A percentile compares a stretch with the other conserved stretches of the same genome.
These are phyloP conservation scores for Trichoderma simmonsii DNA, from an alignment of 2,329 filamentous ascomycete genomes.

Conservation along the genomic window DNA sequence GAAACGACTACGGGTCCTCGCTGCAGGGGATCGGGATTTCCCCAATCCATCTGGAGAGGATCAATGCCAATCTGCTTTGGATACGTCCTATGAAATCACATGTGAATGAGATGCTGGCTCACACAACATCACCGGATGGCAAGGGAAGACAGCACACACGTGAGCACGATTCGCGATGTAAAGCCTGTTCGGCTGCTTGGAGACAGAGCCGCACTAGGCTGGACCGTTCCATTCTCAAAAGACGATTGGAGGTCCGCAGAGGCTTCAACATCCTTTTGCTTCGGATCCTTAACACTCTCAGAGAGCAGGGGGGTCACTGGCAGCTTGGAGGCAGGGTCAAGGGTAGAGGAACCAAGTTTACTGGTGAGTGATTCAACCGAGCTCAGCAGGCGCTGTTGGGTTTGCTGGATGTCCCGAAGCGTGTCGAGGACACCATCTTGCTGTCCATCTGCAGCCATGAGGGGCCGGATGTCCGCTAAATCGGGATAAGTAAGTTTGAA, in stretches of 20 bases:
- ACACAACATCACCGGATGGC: not conserved
- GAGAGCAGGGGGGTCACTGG: not conserved
- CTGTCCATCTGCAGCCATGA: slow-evolving; percentile 27
- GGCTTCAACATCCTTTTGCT: not conserved
- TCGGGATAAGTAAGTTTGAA: not conserved
- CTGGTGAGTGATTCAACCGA: slow-evolving; percentile 40
- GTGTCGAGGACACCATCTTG: slow-evolving; percentile 28
- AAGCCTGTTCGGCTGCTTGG: slow-evolving; percentile 43
- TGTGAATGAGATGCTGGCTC: not conserved
- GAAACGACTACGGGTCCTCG: slow-evolving; percentile 89
- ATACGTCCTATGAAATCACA: slow-evolving; percentile 60
- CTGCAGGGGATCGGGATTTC: slow-evolving; percentile 67
- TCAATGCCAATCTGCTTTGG: slow-evolving; percentile 93
- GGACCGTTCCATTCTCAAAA: not conserved
- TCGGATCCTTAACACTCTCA: not conserved
- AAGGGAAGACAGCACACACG: slow-evolving; percentile 36
- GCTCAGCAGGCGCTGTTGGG: slow-evolving; percentile 40
- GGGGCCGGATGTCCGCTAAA: slow-evolving; percentile 1
- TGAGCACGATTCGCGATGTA: slow-evolving; percentile 55
- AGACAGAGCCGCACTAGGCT: slow-evolving; percentile 24
- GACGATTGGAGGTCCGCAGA: not conserved
- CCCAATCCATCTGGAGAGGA: slow-evolving; percentile 86
- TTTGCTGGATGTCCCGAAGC: slow-evolving; percentile 42
- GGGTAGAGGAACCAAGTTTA: slow-evolving; percentile 24
- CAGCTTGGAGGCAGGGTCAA: slow-evolving; percentile 14